A percentile compares a stretch with the other conserved stretches of the same genome.
Conservation (phyloP, 139 green algal genomes). For the Chlorella sp. region DNA sequence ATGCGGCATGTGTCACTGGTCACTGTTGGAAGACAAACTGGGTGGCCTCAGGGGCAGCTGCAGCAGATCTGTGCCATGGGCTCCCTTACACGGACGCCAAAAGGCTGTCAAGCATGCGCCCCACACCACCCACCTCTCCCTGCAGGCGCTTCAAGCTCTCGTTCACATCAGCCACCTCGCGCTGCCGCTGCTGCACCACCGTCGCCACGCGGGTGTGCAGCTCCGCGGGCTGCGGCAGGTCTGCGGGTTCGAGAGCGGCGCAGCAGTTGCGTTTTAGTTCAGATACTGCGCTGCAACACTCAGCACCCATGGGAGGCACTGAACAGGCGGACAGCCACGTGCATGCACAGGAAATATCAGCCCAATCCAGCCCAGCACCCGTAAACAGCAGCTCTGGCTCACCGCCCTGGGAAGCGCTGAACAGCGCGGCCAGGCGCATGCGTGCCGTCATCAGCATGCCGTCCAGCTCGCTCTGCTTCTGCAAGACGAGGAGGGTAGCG, state of each 20-base stretch:
- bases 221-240: constrained; percentile 35
- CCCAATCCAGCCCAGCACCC: not conserved
- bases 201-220: constrained; percentile 20
- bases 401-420: not conserved
- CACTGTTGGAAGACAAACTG: too few relatives aligned
- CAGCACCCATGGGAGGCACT: too few relatives aligned
- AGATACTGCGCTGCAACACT: too few relatives aligned
- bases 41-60: too few relatives aligned
- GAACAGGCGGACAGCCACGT: too few relatives aligned
- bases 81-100: too few relatives aligned
- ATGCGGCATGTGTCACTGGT: too few relatives aligned
- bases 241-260: constrained; percentile 16
- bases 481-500: not conserved
- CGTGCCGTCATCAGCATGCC: not conserved
- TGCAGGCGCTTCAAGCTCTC: not conserved
- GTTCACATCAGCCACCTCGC: not conserved
- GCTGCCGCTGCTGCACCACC: constrained; percentile 14
- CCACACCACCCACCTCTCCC: not conserved
- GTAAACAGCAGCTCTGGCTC: not conserved
- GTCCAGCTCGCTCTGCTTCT: constrained; percentile 12
- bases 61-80: too few relatives aligned
- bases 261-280: too few relatives aligned
- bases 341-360: too few relatives aligned
- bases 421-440: not conserved
- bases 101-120: too few relatives aligned